A percentile compares a stretch with the other conserved stretches of the same genome.
These are phyloP conservation scores for Candida michaelii DNA, from an alignment of 805 yeast species.

Conservation along the genomic window DNA sequence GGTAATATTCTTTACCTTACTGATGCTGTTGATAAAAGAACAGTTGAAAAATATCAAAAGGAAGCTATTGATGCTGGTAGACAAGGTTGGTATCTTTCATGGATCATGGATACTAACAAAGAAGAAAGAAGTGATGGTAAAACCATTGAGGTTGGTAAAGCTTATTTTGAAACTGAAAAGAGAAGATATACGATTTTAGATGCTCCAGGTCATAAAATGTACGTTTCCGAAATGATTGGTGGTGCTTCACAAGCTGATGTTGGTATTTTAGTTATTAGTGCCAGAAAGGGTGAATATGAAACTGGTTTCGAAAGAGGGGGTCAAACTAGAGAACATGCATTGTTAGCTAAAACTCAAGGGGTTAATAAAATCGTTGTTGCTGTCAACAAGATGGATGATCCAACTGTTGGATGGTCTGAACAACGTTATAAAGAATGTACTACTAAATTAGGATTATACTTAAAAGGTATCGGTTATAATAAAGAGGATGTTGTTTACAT, in stretches of 20 bases:
- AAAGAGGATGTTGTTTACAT: slow-evolving; percentile 85
- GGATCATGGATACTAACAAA: slow-evolving; percentile 99
- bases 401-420: slow-evolving; percentile 94
- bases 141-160: slow-evolving; percentile 98
- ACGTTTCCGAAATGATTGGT: slow-evolving; percentile 98
- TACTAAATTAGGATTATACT: slow-evolving; percentile 69
- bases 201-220: slow-evolving; percentile 99
- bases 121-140: slow-evolving; percentile 99
- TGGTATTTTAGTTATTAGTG: slow-evolving; percentile 94
- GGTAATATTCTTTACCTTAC: slow-evolving; percentile 92
- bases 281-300: slow-evolving; percentile 99
- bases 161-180: slow-evolving; percentile 95
- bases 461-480: slow-evolving; percentile 86
- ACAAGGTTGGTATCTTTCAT: slow-evolving; percentile 98
- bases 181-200: slow-evolving; percentile 97
- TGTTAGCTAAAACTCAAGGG: slow-evolving; percentile 97
- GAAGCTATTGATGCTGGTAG: slow-evolving; percentile 99
- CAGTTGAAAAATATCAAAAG: slow-evolving; percentile 95
- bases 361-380: slow-evolving; percentile 91
- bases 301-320: slow-evolving; percentile 99
- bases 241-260: slow-evolving; percentile 99
- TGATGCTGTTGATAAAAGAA: slow-evolving; percentile 97
- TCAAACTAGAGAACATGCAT: slow-evolving; percentile 97
- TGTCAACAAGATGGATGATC: slow-evolving; percentile 98
- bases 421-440: slow-evolving; percentile 97